Percentiles rank a stretch among this genome's conserved stretches.
Conservation (phyloP, 2,329 filamentous ascomycete species). For the Scedosporium boydii region DNA sequence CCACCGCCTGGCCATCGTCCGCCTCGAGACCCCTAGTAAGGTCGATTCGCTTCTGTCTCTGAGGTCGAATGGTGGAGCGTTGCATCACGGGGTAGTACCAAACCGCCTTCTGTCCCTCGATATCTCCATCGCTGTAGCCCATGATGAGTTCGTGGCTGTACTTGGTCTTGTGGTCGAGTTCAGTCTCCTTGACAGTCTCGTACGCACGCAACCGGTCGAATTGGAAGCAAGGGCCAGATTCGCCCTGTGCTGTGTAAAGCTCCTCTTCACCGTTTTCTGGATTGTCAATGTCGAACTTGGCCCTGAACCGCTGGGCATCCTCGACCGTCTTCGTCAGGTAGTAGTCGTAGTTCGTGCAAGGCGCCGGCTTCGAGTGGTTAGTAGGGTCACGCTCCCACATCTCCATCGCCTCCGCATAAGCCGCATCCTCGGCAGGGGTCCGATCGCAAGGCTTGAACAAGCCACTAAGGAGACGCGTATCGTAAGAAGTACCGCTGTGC, state of each 20-base stretch:
- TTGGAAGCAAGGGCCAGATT: constrained; percentile 41
- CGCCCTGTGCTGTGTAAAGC: constrained; percentile 44
- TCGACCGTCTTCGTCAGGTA: constrained; percentile 44
- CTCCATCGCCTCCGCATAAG: constrained; percentile 39
- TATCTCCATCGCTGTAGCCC: constrained; percentile 41
- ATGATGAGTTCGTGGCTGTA: constrained; percentile 56
- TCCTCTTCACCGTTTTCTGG: constrained; percentile 41
- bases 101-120: constrained; percentile 44
- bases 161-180: constrained; percentile 47
- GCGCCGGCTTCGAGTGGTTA: constrained; percentile 45
- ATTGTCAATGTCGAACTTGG: constrained; percentile 50
- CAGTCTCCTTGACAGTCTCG: constrained; percentile 50
- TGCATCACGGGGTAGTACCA: constrained; percentile 64
- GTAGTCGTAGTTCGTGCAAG: constrained; percentile 57
- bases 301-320: constrained; percentile 45
- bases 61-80: constrained; percentile 50
- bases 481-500: constrained; percentile 40
- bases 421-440: constrained; percentile 42
- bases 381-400: constrained; percentile 47
- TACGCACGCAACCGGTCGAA: constrained; percentile 56
- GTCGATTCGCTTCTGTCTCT: constrained; percentile 54
- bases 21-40: constrained; percentile 35
- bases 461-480: constrained; percentile 50
- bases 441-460: constrained; percentile 52
- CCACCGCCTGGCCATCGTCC: constrained; percentile 39